phyloP scores from a whole-genome alignment of 345 rosid species.

The Eucalyptus tenuipes region DNA sequence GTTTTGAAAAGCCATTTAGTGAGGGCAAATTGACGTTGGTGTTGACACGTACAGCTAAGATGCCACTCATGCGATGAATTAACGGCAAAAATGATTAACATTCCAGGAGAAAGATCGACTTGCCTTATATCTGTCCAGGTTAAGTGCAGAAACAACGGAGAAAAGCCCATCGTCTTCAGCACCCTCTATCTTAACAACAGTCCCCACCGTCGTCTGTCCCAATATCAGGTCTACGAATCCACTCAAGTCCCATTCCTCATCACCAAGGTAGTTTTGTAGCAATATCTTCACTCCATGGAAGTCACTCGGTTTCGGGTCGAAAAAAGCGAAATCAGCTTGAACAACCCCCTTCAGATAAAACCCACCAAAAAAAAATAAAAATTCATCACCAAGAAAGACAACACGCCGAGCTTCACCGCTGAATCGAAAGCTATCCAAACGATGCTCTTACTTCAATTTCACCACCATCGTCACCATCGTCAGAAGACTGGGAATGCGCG shows the following conservation, averaged over 20 bases:
- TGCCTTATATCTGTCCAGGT: slow-evolving; percentile 75
- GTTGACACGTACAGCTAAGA: background rate
- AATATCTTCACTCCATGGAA: slow-evolving; percentile 73
- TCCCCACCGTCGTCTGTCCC: slow-evolving; percentile 83
- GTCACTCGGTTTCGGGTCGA: slow-evolving; percentile 75
- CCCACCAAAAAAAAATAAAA: background rate
- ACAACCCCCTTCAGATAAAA: slow-evolving; percentile 42
- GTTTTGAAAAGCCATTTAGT: background rate
- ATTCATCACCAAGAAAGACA: background rate
- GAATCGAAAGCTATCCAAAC: background rate
- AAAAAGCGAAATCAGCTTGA: slow-evolving; percentile 88
- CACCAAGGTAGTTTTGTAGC: slow-evolving; percentile 58
- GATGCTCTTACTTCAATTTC: slow-evolving; percentile 36
- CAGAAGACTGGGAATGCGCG: slow-evolving; percentile 33
- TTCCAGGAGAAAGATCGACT: background rate
- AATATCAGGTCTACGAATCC: slow-evolving; percentile 76
- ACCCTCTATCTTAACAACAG: slow-evolving; percentile 77
- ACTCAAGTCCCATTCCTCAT: slow-evolving; percentile 77
- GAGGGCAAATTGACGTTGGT: background rate
- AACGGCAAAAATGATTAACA: background rate
- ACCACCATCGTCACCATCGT: slow-evolving; percentile 11
- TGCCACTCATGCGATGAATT: background rate
- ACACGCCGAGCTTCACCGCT: background rate
- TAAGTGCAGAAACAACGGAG: slow-evolving; percentile 53
- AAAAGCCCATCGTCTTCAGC: slow-evolving; percentile 60